Base-by-base conservation (phyloP, 2,329 filamentous ascomycete genomes). In the Biscogniauxia marginata region DNA sequence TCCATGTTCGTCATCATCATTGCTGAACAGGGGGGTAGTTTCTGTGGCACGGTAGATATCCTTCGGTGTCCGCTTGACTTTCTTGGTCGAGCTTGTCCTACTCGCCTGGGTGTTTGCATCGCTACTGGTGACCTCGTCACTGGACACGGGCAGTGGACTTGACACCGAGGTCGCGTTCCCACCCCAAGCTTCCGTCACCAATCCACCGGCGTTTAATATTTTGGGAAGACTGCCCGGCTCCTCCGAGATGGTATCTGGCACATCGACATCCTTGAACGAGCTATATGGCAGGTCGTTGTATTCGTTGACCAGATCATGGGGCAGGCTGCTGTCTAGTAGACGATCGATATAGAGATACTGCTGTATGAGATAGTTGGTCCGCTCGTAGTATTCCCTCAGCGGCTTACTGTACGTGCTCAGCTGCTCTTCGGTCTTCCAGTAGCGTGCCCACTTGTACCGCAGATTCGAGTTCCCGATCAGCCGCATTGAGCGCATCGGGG, bases 341-440 rank as follows among this genome's bases (percentile, higher is more conserved):
- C 88, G 85, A 74, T 97, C 93, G 65, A 97, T 96, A 71, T 96
- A 97, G 61, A 96, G 80, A 71, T 97, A 98, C 71, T 96, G 89
- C 71, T 95, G 90, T 57, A 98, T 86, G 46, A 97, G 79, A 64
- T 87, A 86, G 74, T 98, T 98, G 69, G 87, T 93, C 46, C 90
- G 85, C 77, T 96, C 88, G 69, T 98, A 96, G 75, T 96, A 97
- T 67, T 87, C 70, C 48, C 92, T 89, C 83, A 96, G 73, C n/a
- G 85, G 80, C 70, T 87, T 89, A 68, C 82, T 84, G 82, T 96
- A 88, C 55, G 74, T 70, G 62, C 83, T 83, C 61, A 97, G 77
- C 69, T 96, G 82, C 23, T 89, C 87, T 24, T 92, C 86, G 0
- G 85, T 84, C 72, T 90, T 96, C 84, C 90, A 96, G 71, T 96